A percentile compares a stretch with the other conserved stretches of the same genome.
Evolutionary conservation across 768 basidiomycete genomes (phyloP).

Genomic region (Psilocybe cyanescens): DNA sequence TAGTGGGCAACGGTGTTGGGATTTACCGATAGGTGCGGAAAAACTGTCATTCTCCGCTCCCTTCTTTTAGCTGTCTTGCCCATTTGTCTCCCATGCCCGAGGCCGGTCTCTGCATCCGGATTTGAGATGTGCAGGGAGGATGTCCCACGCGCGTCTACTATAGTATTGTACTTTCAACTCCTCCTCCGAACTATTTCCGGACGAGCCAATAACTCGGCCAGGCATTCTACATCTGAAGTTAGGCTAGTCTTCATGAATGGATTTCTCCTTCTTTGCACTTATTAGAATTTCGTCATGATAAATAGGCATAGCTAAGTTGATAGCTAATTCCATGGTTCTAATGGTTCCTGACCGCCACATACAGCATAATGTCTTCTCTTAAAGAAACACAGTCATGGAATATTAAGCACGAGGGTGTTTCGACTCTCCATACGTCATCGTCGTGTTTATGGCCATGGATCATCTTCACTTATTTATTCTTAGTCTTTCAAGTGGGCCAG

Average conservation of each 20-base stretch:
- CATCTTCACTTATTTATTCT: neutral
- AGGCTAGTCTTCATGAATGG: neutral
- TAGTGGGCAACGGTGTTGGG: neutral
- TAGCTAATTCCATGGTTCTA: neutral
- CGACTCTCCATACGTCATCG: neutral
- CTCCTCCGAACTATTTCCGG: neutral
- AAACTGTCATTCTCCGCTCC: constrained; percentile 8
- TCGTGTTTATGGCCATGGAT: neutral
- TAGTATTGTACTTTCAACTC: neutral
- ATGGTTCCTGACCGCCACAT: neutral
- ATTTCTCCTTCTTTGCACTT: neutral
- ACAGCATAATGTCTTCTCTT: neutral
- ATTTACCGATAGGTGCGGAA: constrained; percentile 8
- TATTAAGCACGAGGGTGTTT: neutral
- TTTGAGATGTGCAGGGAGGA: neutral
- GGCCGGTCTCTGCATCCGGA: neutral
- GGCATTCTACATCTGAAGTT: neutral
- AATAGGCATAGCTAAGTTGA: neutral
- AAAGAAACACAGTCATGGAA: neutral
- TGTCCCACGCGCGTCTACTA: neutral
- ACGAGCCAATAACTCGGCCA: neutral
- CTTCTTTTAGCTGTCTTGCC: constrained; percentile 4
- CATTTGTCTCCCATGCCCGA: neutral
- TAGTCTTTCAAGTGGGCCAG: neutral
- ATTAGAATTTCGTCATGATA: neutral